Base-by-base conservation (phyloP, 2,329 filamentous ascomycete genomes). In the Stagonosporopsis vannaccii region DNA sequence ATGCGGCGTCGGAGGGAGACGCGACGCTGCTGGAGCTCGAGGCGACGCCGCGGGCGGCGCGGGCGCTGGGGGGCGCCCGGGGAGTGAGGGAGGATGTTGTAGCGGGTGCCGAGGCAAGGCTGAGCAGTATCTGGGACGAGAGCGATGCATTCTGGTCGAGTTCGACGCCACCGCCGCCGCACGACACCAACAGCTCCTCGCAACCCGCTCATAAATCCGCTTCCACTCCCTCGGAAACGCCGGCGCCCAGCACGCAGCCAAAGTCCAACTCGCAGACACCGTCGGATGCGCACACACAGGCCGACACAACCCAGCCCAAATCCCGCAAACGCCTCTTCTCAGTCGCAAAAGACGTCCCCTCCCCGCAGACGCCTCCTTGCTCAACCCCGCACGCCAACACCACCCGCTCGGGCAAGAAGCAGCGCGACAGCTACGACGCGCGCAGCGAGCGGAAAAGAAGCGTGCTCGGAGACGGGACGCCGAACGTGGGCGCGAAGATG, bases 401-500 rank as follows among this genome's bases (percentile, higher is more conserved):
- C 19, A 17, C 1, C 44, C 20, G 12, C 15, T 40, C 4, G 19
- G 28, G 28, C 12, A 23, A 30, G 35, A 41, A 46, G 17, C 28
- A 39, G 3, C 12, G 19, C 15, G 23, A 33, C 2, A 25, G 28
- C 7, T 12, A 9, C 22, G 35, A 40, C 3, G 35, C 35, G 11
- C n/a, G 35, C 15, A 50, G 40, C 8, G 47, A 46, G 32, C 43
- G 61, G n/a, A 70, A 67, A 56, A 49, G 61, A 15, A 67, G 58
- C 36, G 60, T 55, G 6, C 58, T 69, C 2, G 66, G 63, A 0
- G 33, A 58, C 1, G 55, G 60, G 1, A 70, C 66, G 45, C 58
- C 69, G 47, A 72, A 72, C 59, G 61, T 67, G n/a, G 23, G 28
- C 19, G 35, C 12, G 7, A 59, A 58, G 50, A 67, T 70, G 30